These are phyloP conservation scores for Trichoderma koningiopsis DNA, from an alignment of 2,329 filamentous ascomycete species.

Conservation along the genomic window DNA sequence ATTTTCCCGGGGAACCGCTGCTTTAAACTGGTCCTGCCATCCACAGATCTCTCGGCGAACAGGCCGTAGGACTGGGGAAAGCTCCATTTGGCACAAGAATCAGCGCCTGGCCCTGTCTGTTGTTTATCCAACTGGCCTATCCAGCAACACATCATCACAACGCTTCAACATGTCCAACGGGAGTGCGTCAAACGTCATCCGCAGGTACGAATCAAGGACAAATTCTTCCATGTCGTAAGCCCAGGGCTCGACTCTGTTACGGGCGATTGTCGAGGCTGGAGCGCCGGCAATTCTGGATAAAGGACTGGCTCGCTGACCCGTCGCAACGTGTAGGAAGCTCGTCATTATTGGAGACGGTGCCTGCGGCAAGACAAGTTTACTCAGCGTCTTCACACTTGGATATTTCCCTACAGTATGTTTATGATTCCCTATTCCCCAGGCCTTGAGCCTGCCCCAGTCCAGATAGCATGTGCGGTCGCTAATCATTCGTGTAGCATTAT, in stretches of 20 bases:
- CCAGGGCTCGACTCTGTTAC: neutral
- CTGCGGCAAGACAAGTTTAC: slow-evolving; percentile 95
- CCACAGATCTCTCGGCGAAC: slow-evolving; percentile 24
- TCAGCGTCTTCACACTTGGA: slow-evolving; percentile 96
- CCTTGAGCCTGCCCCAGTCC: slow-evolving; percentile 2
- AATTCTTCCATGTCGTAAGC: neutral
- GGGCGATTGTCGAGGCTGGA: neutral
- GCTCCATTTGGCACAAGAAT: slow-evolving; percentile 14
- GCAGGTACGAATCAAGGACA: slow-evolving; percentile 56
- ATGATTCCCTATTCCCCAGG: slow-evolving; percentile 46
- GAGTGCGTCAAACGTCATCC: slow-evolving; percentile 60
- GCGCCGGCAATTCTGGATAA: neutral
- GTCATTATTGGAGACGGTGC: slow-evolving; percentile 97
- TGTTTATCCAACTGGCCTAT: neutral
- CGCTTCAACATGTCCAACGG: slow-evolving; percentile 46
- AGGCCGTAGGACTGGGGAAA: slow-evolving; percentile 24
- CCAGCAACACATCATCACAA: slow-evolving; percentile 24
- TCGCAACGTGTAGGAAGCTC: slow-evolving; percentile 68
- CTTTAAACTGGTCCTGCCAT: slow-evolving; percentile 20
- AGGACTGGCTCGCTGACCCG: slow-evolving; percentile 27
- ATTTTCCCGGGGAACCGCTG: slow-evolving; percentile 5
- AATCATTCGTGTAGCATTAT: slow-evolving; percentile 55
- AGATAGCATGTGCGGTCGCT: slow-evolving; percentile 30
- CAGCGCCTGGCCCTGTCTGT: slow-evolving; percentile 15
- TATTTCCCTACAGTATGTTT: slow-evolving; percentile 92